These are phyloP conservation scores for Monosporascus sp. DNA, from an alignment of 2,329 filamentous ascomycete genomes.

Conservation along the genomic window DNA sequence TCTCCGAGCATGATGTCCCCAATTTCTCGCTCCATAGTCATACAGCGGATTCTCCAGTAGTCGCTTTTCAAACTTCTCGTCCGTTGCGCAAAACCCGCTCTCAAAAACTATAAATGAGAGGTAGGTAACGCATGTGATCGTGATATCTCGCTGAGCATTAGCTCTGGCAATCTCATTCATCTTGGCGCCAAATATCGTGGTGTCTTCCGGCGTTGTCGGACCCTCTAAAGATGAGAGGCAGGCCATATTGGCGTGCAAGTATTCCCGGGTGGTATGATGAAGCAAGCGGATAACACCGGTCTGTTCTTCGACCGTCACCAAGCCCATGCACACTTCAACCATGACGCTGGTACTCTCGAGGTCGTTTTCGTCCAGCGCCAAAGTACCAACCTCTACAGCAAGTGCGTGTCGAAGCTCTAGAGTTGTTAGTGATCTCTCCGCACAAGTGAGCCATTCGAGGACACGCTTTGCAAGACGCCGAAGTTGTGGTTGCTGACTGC, in stretches of 20 bases:
- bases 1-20: conserved; percentile 2
- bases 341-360: conserved; percentile 24
- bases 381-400: conserved; percentile 24
- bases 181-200: no score
- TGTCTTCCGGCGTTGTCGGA: no score
- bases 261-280: conserved; percentile 40
- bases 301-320: conserved; percentile 33
- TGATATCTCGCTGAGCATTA: conserved; percentile 13
- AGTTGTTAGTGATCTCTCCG: conserved; percentile 26
- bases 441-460: conserved; percentile 34
- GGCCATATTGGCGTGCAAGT: conserved; percentile 23
- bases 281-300: conserved; percentile 34
- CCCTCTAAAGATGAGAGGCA: no score
- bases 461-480: conserved; percentile 29
- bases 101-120: conserved; percentile 22
- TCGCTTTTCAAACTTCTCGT: conserved; percentile 1
- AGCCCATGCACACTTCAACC: conserved; percentile 30
- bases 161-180: no score
- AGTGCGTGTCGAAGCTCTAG: conserved; percentile 36
- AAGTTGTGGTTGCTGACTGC: conserved; percentile 26
- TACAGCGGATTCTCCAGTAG: conserved; percentile 1
- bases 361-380: conserved; percentile 27
- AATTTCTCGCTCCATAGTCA: conserved; percentile 6
- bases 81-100: background rate
- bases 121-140: conserved; percentile 28